phyloP scores from a whole-genome alignment of 2,329 filamentous ascomycete genomes.

The Dothistroma septosporum region DNA sequence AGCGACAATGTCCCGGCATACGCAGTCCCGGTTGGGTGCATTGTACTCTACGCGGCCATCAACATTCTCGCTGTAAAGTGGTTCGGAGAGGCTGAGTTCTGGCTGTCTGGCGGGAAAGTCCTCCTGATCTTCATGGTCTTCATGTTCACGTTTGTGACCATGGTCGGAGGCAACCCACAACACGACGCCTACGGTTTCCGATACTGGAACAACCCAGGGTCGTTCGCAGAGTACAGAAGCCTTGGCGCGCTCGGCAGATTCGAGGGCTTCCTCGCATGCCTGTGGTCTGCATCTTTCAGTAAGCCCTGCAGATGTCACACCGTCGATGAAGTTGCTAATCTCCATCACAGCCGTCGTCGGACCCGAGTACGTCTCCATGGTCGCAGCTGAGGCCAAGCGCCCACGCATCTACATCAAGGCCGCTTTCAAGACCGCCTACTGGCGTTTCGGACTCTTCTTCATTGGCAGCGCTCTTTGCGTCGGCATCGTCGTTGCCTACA shows the following conservation, averaged over 20 bases:
- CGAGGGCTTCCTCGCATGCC: constrained; percentile 35
- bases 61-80: constrained; percentile 44
- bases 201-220: constrained; percentile 37
- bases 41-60: constrained; percentile 30
- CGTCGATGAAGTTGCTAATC: neutral
- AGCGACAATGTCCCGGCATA: constrained; percentile 42
- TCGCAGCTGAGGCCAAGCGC: constrained; percentile 46
- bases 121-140: constrained; percentile 32
- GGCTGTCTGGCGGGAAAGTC: constrained; percentile 50
- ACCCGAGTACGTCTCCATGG: constrained; percentile 49
- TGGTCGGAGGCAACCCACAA: constrained; percentile 33
- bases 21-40: constrained; percentile 40
- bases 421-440: constrained; percentile 50
- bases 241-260: constrained; percentile 33
- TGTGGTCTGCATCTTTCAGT: constrained; percentile 38
- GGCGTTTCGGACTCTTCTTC: constrained; percentile 48
- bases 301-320: neutral
- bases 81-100: constrained; percentile 47
- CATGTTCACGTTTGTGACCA: constrained; percentile 33
- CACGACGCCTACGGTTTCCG: constrained; percentile 42
- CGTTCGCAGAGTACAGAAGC: constrained; percentile 30
- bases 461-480: constrained; percentile 45
- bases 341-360: constrained; percentile 30
- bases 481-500: constrained; percentile 41
- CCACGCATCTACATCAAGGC: constrained; percentile 46